Percentiles rank a stretch among this genome's conserved stretches.
Evolutionary conservation across 176 grass and related monocot genomes (phyloP).

Genomic region (Musa schizocarpa): DNA sequence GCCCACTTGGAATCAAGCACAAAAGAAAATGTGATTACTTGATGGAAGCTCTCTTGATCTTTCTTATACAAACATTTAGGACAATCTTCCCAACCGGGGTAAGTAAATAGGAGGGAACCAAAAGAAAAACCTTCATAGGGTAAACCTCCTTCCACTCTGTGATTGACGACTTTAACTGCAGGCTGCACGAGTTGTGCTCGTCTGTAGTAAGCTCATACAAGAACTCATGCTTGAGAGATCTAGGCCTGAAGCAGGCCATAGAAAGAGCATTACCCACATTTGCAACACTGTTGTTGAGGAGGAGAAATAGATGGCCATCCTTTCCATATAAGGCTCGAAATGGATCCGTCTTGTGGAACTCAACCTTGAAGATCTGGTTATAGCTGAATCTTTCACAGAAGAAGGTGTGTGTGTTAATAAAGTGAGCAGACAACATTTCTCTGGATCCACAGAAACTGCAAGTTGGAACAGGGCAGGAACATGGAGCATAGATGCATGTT

Average conservation of each 20-base stretch:
- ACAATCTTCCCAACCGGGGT: background rate
- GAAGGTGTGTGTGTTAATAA: slow-evolving; percentile 33
- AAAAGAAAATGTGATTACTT: background rate
- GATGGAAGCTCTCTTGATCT: background rate
- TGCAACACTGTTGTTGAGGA: slow-evolving; percentile 34
- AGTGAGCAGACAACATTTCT: slow-evolving; percentile 47
- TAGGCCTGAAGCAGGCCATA: slow-evolving; percentile 31
- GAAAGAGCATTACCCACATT: slow-evolving; percentile 36
- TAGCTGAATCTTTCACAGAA: slow-evolving; percentile 28
- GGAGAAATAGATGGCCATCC: slow-evolving; percentile 56
- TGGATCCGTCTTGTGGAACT: slow-evolving; percentile 21
- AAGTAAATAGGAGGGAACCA: slow-evolving; percentile 8
- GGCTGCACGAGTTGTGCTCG: background rate
- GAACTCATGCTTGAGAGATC: slow-evolving; percentile 30
- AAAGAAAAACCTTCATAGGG: slow-evolving; percentile 12
- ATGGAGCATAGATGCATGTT: slow-evolving; percentile 39
- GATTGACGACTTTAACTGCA: slow-evolving; percentile 6
- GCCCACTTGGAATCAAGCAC: background rate
- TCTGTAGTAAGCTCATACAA: slow-evolving; percentile 25
- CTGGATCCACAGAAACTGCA: slow-evolving; percentile 44
- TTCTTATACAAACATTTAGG: background rate
- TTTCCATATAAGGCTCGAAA: slow-evolving; percentile 50
- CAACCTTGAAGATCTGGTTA: slow-evolving; percentile 28
- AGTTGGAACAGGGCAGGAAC: slow-evolving; percentile 30
- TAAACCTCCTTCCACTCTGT: slow-evolving; percentile 8